Base-by-base conservation (phyloP, 345 rosid species). In the Salix arbutifolia region DNA sequence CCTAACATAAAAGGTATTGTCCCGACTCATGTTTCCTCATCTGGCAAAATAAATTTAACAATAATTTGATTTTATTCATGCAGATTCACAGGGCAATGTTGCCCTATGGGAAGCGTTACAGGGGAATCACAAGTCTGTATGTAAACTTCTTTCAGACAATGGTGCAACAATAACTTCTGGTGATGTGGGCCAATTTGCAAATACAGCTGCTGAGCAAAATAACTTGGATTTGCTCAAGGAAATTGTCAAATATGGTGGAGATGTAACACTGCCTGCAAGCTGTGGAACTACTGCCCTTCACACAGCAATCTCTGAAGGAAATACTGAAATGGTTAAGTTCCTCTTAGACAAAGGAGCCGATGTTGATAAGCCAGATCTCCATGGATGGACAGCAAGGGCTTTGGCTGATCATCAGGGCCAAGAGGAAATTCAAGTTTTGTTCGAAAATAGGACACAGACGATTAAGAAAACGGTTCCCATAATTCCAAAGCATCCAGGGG, bases 71-170 rank as follows among this genome's bases (percentile, higher is more conserved):
- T 58, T 56, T 70, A 13, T 26, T 76, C 48, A 11, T 76, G 78
- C 91, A 94, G 98, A 94, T 85, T 80, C 87, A 1, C 95, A 92
- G 85, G 97, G 97, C 56, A 91, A 73, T 62, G 89, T 94, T 31
- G 92, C 98, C 1, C 77, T 94, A 48, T 94, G 97, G 98, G 97
- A 92, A 80, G 97, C 98, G 73, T 80, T 94, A 64, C 42, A 76
- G 69, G 95, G 92, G 67, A 76, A 84, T 71, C 95, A 92, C 69
- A 72, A 87, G 40, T 69, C 73, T 2, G 84, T 88, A 66, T 73
- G 84, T 14, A 87, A 88, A 71, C 85, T 89, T 48, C 87, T 94
- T 0, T 65, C 78, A 5, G 91, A 92, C 60, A 94, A 90, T 44
- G 94, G 95, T 0, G 97, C 95, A 31, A 82, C 26, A 16, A 4